Evolutionary conservation across 768 basidiomycete species (phyloP), one percentile per base, ranked within the genome.

Genomic region (Cyclocybe cylindracea): DNA sequence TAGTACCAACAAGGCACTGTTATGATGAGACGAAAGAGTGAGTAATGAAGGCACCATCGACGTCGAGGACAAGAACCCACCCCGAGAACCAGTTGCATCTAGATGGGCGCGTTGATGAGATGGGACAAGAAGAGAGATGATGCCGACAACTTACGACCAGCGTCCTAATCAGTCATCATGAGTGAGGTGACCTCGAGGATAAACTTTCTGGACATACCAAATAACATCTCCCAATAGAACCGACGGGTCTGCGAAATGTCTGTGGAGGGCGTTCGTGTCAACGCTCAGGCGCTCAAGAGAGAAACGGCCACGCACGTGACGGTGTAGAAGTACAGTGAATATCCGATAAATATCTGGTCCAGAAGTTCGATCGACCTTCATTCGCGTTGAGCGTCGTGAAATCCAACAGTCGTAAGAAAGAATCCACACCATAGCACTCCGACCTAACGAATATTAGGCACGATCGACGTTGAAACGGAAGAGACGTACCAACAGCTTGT

Each of bases 281-380:
- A 39, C 53, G 44, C 6, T 34, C 16, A 39, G 29, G 39, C 19
- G 19, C 13, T 6, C 24, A 8, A 7, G 34, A 41, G n/a, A 16
- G 38, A 24, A 38, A 5, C 19, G 4, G 6, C 14, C 34, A 67
- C 82, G 50, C 62, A 84, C 84, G 72, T 73, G 58, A 86, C 65
- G 0, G 75, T 62, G 59, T 84, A 86, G 51, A 67, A 78, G 58
- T 86, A 85, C 29, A 82, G 65, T 7, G 69, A 65, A 60, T 84
- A 76, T 1, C 70, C 78, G 49, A 84, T 74, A 58, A 85, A 73
- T 4, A 65, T 64, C 61, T 84, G 78, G 58, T 86, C 79, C 0
- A 72, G 44, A 0, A 72, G 59, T 58, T 80, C 80, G 39, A 84
- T 56, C 1, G 70, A 11, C 73, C 83, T 83, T 46, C 32, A 32